A percentile compares a stretch with the other conserved stretches of the same genome.
These are phyloP conservation scores for Phyllosticta capitalensis DNA, from an alignment of 2,329 filamentous ascomycete genomes.

Conservation along the genomic window DNA sequence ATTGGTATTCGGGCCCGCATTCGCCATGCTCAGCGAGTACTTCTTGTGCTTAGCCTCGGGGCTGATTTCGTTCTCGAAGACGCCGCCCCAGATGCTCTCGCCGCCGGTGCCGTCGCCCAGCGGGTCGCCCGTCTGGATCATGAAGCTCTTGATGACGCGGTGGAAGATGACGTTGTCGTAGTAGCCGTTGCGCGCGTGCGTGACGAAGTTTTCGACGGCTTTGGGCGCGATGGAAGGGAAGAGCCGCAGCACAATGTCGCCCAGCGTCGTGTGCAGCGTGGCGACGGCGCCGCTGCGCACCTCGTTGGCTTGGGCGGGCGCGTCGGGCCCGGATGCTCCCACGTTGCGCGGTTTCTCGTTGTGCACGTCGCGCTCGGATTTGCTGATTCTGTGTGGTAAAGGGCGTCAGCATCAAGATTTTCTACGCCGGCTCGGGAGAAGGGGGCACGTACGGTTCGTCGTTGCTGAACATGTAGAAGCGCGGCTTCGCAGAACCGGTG, in stretches of 20 bases:
- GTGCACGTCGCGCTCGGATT: conserved; percentile 79
- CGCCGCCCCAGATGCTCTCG: conserved; percentile 84
- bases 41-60: conserved; percentile 88
- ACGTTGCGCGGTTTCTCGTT: conserved; percentile 72
- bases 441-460: conserved; percentile 51
- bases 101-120: conserved; percentile 83
- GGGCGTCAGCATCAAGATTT: conserved; percentile 6
- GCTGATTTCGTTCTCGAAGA: conserved; percentile 91
- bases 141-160: conserved; percentile 93
- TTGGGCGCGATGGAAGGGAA: conserved; percentile 91
- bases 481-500: conserved; percentile 76
- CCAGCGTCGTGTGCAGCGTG: conserved; percentile 82
- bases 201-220: conserved; percentile 94
- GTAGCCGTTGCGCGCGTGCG: conserved; percentile 79
- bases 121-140: conserved; percentile 84
- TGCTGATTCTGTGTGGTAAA: conserved; percentile 46
- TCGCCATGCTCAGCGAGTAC: conserved; percentile 96
- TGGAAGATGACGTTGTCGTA: conserved; percentile 99
- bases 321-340: conserved; percentile 30
- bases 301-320: conserved; percentile 47
- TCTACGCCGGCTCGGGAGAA: background rate
- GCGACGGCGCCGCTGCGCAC: conserved; percentile 69
- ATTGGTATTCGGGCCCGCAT: conserved; percentile 90
- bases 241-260: conserved; percentile 86
- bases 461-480: conserved; percentile 98